phyloP scores from a whole-genome alignment of 208 protist species.

The Trypanosoma mega region DNA sequence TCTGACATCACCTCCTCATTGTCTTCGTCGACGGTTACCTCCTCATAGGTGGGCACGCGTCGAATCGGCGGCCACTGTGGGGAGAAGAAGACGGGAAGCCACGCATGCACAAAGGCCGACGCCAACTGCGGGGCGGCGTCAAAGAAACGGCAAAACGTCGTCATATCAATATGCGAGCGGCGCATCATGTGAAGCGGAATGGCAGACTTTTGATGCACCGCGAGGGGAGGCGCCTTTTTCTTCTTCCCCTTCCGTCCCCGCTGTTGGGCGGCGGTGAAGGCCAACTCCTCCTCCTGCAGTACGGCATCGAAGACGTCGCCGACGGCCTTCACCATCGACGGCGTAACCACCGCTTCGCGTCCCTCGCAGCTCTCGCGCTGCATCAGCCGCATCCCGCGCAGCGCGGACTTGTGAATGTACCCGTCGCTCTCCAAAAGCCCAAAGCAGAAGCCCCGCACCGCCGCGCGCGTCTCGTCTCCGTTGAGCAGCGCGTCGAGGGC shows the following conservation, averaged over 20 bases:
- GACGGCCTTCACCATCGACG: constrained; percentile 66
- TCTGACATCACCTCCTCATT: constrained; percentile 2
- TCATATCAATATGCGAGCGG: constrained; percentile 59
- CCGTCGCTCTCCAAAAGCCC: constrained; percentile 52
- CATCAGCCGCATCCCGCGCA: constrained; percentile 33
- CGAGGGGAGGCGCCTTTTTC: constrained; percentile 32
- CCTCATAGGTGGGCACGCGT: constrained; percentile 3
- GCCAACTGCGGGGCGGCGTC: constrained; percentile 61
- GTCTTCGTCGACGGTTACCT: background rate
- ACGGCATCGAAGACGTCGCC: constrained; percentile 56
- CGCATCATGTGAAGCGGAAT: constrained; percentile 75
- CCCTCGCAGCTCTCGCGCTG: constrained; percentile 37
- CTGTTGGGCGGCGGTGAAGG: constrained; percentile 47
- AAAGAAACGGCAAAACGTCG: constrained; percentile 64
- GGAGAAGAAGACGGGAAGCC: constrained; percentile 39
- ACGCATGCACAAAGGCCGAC: constrained; percentile 71
- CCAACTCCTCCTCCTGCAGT: constrained; percentile 60
- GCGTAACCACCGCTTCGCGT: constrained; percentile 30
- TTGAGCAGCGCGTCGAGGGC: constrained; percentile 68
- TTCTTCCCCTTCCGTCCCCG: constrained; percentile 27
- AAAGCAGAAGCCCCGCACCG: constrained; percentile 74
- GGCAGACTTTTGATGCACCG: constrained; percentile 53
- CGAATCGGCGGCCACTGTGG: constrained; percentile 16
- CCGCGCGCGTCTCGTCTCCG: constrained; percentile 38
- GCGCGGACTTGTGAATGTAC: constrained; percentile 73